phyloP scores from a whole-genome alignment of 2,329 filamentous ascomycete species.

The Colletotrichum chrysophilum region DNA sequence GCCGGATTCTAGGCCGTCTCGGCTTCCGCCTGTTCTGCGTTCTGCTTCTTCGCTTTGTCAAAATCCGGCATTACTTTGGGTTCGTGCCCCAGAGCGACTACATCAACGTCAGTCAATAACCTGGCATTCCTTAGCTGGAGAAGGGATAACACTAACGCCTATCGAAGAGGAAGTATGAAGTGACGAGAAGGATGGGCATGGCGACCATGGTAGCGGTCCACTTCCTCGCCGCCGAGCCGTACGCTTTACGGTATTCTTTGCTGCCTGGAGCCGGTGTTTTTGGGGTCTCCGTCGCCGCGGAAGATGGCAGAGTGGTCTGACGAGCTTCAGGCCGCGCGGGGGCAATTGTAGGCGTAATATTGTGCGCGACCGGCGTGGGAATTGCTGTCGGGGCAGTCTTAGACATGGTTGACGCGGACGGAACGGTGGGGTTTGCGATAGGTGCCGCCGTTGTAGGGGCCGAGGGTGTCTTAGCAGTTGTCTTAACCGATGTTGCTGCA shows the following conservation, averaged over 20 bases:
- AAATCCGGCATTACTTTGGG: slow-evolving; percentile 30
- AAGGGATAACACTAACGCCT: slow-evolving; percentile 40
- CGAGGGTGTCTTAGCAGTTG: neutral
- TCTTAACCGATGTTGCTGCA: neutral
- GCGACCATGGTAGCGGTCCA: slow-evolving; percentile 55
- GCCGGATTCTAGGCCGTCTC: neutral
- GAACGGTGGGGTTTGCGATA: neutral
- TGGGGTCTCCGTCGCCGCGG: neutral
- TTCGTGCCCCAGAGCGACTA: slow-evolving; percentile 36
- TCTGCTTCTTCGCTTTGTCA: neutral
- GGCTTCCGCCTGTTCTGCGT: neutral
- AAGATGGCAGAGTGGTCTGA: neutral
- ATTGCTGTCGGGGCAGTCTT: neutral
- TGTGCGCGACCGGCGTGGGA: neutral
- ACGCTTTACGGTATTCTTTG: slow-evolving; percentile 47
- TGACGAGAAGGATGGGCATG: slow-evolving; percentile 59
- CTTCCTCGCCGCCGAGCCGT: slow-evolving; percentile 48
- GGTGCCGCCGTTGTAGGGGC: neutral
- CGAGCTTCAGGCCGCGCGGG: neutral
- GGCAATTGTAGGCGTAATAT: neutral
- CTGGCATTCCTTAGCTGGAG: neutral
- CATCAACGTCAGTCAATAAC: neutral
- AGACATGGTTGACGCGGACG: neutral
- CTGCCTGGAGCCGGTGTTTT: slow-evolving; percentile 34
- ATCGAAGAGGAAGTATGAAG: slow-evolving; percentile 59